phyloP scores from a whole-genome alignment of 768 basidiomycete genomes.

The Kwoniella botswanensis region DNA sequence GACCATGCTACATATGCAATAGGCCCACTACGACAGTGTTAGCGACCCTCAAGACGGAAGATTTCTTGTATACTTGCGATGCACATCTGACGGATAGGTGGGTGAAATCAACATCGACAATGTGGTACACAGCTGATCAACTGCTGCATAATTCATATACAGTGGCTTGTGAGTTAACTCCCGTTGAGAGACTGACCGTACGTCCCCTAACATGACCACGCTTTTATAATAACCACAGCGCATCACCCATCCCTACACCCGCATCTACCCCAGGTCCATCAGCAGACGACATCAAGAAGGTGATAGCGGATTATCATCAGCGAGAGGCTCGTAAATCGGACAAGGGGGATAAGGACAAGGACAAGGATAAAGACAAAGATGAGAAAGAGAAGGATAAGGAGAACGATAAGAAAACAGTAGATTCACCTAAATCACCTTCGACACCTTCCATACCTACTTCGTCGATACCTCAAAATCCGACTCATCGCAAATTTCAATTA shows the following conservation, averaged over 20 bases:
- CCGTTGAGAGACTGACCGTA: neutral
- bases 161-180: constrained; percentile 26
- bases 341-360: constrained; percentile 51
- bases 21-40: constrained; percentile 82
- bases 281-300: constrained; percentile 59
- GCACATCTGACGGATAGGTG: constrained; percentile 78
- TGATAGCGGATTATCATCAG: constrained; percentile 68
- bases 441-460: constrained; percentile 43
- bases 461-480: constrained; percentile 27
- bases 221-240: constrained; percentile 24
- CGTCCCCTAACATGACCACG: neutral
- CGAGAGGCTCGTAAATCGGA: constrained; percentile 69
- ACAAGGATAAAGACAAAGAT: constrained; percentile 26
- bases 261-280: constrained; percentile 58
- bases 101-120: constrained; percentile 62
- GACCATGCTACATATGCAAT: constrained; percentile 68
- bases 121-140: neutral
- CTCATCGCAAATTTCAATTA: constrained; percentile 76
- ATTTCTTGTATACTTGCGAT: constrained; percentile 85
- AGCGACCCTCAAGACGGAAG: constrained; percentile 77
- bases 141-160: neutral
- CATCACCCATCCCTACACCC: constrained; percentile 56
- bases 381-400: constrained; percentile 39
- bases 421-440: constrained; percentile 45
- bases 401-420: constrained; percentile 45